Evolutionary conservation across 2,329 filamentous ascomycete species (phyloP).

Genomic region (Exophiala sp.): DNA sequence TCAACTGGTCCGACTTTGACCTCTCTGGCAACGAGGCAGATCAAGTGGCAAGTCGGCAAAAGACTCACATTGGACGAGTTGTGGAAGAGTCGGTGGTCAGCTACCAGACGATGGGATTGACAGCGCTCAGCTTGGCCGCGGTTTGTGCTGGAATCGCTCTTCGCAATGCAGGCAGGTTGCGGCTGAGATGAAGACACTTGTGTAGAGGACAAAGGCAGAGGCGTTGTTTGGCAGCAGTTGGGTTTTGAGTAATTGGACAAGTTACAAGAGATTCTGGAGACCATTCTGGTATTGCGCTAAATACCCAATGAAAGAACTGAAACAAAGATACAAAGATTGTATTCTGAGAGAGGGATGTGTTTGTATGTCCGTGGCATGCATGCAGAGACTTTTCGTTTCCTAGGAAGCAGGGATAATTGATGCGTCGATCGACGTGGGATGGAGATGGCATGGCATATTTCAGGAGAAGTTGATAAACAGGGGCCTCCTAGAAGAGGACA

Average conservation of each 20-base stretch:
- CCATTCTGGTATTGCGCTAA: too few relatives aligned
- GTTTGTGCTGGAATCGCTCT: constrained; percentile 21
- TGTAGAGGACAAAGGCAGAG: not conserved
- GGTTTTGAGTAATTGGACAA: not conserved
- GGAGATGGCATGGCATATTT: not conserved
- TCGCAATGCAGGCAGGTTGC: constrained; percentile 16
- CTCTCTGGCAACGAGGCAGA: constrained; percentile 26
- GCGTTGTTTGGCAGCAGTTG: not conserved
- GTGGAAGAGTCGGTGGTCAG: constrained; percentile 37
- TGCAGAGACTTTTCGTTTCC: too few relatives aligned
- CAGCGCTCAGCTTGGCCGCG: constrained; percentile 73
- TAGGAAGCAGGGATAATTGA: too few relatives aligned
- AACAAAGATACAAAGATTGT: too few relatives aligned
- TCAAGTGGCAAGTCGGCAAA: constrained; percentile 12
- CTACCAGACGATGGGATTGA: constrained; percentile 54
- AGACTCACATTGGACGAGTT: constrained; percentile 32
- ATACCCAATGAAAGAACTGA: too few relatives aligned
- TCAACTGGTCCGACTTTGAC: constrained; percentile 31
- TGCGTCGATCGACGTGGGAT: too few relatives aligned
- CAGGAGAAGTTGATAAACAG: not conserved
- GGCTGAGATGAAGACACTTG: constrained; percentile 1
- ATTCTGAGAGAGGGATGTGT: too few relatives aligned
- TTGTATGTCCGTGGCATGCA: too few relatives aligned
- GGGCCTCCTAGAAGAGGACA: too few relatives aligned
- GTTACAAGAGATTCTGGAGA: not conserved